A percentile compares a stretch with the other conserved stretches of the same genome.
phyloP scores from a whole-genome alignment of 2,329 filamentous ascomycete genomes.

The Emydomyces testavorans region DNA sequence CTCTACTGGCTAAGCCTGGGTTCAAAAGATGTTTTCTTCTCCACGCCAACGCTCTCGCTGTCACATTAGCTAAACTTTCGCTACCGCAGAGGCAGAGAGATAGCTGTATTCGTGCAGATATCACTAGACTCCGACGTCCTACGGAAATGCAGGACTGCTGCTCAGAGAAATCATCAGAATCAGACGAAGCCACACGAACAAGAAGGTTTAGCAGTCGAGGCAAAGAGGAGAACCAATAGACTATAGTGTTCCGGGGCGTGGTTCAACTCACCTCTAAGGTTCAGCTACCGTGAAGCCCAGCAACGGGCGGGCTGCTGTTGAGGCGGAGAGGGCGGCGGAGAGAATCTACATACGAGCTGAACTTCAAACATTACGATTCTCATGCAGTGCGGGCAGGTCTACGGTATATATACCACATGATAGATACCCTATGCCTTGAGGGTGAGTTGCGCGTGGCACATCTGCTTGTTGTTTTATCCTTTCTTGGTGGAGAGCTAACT shows the following conservation, averaged over 20 bases:
- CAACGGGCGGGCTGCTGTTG: background rate
- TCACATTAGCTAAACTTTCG: too few relatives aligned
- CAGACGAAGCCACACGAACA: background rate
- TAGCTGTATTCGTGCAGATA: too few relatives aligned
- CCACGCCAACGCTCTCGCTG: background rate
- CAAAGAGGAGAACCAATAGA: background rate
- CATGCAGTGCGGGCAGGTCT: background rate
- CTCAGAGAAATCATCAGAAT: background rate
- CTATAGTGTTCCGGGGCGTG: background rate
- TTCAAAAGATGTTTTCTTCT: background rate
- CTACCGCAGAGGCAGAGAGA: too few relatives aligned
- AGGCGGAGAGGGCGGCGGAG: background rate
- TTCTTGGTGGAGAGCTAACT: background rate
- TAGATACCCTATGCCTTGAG: background rate
- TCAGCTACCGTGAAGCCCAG: background rate
- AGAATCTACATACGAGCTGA: background rate
- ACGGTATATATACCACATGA: background rate
- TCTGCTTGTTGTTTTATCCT: background rate
- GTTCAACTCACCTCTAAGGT: constrained; percentile 5
- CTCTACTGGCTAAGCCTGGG: background rate
- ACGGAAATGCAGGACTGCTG: too few relatives aligned
- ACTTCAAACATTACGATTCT: background rate
- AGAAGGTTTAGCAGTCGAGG: background rate
- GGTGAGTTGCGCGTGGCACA: background rate
- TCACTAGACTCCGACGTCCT: too few relatives aligned